phyloP scores from a whole-genome alignment of 306 rosid genomes.

The Vachellia pachyceras region DNA sequence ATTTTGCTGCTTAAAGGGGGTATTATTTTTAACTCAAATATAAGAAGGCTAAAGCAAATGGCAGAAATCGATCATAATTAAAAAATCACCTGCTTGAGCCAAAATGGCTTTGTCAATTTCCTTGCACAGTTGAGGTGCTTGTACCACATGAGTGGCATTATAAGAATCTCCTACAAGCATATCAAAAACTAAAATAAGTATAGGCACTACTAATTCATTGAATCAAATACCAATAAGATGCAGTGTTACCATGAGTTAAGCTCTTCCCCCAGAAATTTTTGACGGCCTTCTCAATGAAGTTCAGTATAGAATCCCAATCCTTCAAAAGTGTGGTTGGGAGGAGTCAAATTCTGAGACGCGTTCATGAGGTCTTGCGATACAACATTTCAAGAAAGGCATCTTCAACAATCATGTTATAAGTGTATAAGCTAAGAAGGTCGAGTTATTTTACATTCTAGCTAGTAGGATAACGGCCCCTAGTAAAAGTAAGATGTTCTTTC shows the following conservation, averaged over 20 bases:
- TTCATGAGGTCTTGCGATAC: background rate
- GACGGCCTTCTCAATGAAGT: constrained; percentile 43
- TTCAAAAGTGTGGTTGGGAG: constrained; percentile 32
- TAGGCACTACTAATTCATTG: constrained; percentile 19
- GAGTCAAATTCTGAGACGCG: constrained; percentile 29
- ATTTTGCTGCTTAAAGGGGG: background rate
- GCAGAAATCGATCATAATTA: constrained; percentile 32
- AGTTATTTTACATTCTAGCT: background rate
- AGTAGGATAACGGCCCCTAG: background rate
- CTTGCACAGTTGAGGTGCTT: constrained; percentile 45
- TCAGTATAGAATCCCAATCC: constrained; percentile 75
- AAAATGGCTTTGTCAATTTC: constrained; percentile 46
- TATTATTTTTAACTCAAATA: constrained; percentile 20
- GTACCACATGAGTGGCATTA: constrained; percentile 35
- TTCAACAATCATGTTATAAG: constrained; percentile 18
- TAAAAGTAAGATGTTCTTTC: constrained; percentile 6
- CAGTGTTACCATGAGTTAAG: constrained; percentile 56
- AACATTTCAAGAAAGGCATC: constrained; percentile 18
- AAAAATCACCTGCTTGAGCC: constrained; percentile 53
- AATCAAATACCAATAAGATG: constrained; percentile 36
- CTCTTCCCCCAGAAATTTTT: constrained; percentile 63
- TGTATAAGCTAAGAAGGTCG: background rate
- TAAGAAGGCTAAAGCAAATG: constrained; percentile 13
- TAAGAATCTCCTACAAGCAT: constrained; percentile 50
- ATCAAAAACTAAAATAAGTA: constrained; percentile 38